Evolutionary conservation across 2,329 filamentous ascomycete species (phyloP).

Genomic region (Cadophora gregata): DNA sequence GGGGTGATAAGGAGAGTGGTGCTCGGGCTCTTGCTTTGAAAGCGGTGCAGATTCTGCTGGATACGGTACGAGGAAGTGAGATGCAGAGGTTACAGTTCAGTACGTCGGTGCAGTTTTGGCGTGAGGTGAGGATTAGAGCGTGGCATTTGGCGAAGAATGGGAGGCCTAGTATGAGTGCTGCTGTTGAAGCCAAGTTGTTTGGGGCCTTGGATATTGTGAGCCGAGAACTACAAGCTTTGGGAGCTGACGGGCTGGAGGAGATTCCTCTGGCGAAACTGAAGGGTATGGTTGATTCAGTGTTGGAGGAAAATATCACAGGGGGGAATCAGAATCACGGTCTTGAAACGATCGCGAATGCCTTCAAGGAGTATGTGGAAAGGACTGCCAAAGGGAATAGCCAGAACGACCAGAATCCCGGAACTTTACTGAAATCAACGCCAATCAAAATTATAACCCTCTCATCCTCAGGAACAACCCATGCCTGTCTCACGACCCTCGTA

Average conservation of each 20-base stretch:
- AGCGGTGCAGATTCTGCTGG: constrained; percentile 56
- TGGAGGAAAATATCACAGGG: constrained; percentile 34
- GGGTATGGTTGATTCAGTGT: constrained; percentile 30
- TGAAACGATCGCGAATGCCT: constrained; percentile 19
- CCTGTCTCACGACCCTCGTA: constrained; percentile 49
- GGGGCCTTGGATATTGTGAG: constrained; percentile 47
- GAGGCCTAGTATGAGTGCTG: constrained; percentile 69
- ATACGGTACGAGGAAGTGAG: constrained; percentile 49
- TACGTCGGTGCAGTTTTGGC: constrained; percentile 57
- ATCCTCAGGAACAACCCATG: constrained; percentile 64
- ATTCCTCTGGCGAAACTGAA: not conserved
- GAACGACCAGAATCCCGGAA: not conserved
- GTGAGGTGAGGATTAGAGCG: constrained; percentile 57
- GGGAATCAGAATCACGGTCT: constrained; percentile 20
- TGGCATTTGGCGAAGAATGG: constrained; percentile 72
- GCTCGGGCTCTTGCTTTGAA: constrained; percentile 62
- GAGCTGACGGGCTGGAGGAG: not conserved
- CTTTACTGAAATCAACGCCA: not conserved
- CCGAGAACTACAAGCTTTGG: not conserved
- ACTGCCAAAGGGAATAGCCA: constrained; percentile 16
- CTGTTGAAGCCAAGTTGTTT: constrained; percentile 59
- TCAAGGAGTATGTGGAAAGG: constrained; percentile 24
- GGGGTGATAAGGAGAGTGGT: constrained; percentile 62
- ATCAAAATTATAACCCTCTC: constrained; percentile 65
- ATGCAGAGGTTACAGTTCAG: constrained; percentile 36